A percentile compares a stretch with the other conserved stretches of the same genome.
Evolutionary conservation across 208 protist genomes (phyloP).

Genomic region (Endotrypanum monterogeii): DNA sequence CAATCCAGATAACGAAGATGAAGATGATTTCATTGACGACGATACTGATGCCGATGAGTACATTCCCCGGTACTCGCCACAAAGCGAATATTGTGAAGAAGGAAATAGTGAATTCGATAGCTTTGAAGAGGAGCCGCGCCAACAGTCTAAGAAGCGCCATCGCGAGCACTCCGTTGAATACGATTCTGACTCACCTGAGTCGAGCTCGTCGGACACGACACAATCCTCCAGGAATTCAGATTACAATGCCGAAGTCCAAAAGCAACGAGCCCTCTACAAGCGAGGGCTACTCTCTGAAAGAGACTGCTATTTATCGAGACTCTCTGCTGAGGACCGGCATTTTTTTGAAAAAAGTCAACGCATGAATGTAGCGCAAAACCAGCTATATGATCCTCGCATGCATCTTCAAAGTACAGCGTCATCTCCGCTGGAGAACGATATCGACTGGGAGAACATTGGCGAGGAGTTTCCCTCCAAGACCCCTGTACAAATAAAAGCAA

Average conservation of each 20-base stretch:
- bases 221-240: constrained; percentile 9
- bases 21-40: constrained; percentile 46
- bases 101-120: constrained; percentile 13
- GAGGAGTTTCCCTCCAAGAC: constrained; percentile 14
- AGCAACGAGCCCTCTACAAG: constrained; percentile 25
- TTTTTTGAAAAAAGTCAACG: constrained; percentile 33
- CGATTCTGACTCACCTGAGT: neutral
- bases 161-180: neutral
- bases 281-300: constrained; percentile 32
- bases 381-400: constrained; percentile 50
- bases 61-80: constrained; percentile 23
- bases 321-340: constrained; percentile 42
- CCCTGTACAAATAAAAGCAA: neutral
- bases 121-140: neutral
- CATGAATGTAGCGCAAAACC: constrained; percentile 6
- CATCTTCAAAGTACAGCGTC: neutral
- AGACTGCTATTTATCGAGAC: constrained; percentile 36
- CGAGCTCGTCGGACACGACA: neutral
- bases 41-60: constrained; percentile 22
- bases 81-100: constrained; percentile 13
- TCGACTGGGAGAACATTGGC: constrained; percentile 49
- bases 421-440: constrained; percentile 16
- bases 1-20: constrained; percentile 35
- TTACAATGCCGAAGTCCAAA: constrained; percentile 9
- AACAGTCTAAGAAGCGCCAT: neutral